Conservation (phyloP, 768 basidiomycete species). For the Boletus tylopilopsis region DNA sequence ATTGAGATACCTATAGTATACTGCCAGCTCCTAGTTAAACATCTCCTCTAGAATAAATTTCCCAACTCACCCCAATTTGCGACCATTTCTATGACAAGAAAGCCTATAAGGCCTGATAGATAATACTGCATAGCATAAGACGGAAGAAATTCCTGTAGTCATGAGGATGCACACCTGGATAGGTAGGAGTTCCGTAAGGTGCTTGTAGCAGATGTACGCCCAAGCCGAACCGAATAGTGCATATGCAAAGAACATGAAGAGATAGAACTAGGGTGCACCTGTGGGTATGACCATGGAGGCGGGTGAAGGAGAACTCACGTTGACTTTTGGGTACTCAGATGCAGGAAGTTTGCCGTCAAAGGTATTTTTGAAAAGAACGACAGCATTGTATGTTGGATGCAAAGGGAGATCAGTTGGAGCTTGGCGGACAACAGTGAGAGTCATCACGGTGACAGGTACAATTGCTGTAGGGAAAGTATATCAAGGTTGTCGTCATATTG, state of each 20-base stretch:
- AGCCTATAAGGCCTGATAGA: slow-evolving; percentile 79
- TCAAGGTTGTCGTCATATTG: neutral
- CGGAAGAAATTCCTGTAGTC: neutral
- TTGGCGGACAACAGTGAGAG: slow-evolving; percentile 30
- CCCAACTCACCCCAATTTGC: slow-evolving; percentile 72
- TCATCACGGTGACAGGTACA: slow-evolving; percentile 83
- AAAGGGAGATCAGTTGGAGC: slow-evolving; percentile 49
- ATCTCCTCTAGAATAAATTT: neutral
- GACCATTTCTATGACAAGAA: slow-evolving; percentile 92
- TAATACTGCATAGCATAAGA: slow-evolving; percentile 59
- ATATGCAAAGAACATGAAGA: slow-evolving; percentile 81
- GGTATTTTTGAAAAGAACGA: slow-evolving; percentile 80
- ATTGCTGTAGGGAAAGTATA: slow-evolving; percentile 50
- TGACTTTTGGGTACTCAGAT: slow-evolving; percentile 96
- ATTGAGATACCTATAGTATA: slow-evolving; percentile 94
- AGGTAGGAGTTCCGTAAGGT: slow-evolving; percentile 80
- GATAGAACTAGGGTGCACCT: slow-evolving; percentile 65
- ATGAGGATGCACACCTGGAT: slow-evolving; percentile 60
- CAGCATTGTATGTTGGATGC: slow-evolving; percentile 77
- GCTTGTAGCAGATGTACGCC: slow-evolving; percentile 80
- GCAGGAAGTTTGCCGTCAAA: slow-evolving; percentile 89
- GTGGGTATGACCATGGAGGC: neutral
- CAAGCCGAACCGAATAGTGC: slow-evolving; percentile 62
- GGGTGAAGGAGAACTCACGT: slow-evolving; percentile 50
- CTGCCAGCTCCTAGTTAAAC: slow-evolving; percentile 34